phyloP scores from a whole-genome alignment of 2,329 filamentous ascomycete species.

The Pyrenophora seminiperda region DNA sequence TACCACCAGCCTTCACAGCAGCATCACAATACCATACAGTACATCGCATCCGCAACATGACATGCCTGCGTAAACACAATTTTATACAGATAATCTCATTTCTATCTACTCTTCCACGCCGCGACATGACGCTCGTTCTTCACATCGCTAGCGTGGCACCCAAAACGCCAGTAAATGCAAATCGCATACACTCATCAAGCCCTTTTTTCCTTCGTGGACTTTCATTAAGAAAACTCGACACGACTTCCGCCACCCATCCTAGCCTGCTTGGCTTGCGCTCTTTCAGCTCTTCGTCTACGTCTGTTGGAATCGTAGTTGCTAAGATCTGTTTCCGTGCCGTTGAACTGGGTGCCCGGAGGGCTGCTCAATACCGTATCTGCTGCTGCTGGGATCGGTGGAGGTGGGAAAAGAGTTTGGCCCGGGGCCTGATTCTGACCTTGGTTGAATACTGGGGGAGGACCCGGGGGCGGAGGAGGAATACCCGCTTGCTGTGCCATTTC shows the following conservation, averaged over 20 bases:
- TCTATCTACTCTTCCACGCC: background rate
- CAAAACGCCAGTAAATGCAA: constrained; percentile 19
- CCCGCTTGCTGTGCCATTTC: constrained; percentile 32
- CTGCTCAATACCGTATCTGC: constrained; percentile 44
- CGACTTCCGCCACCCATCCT: constrained; percentile 44
- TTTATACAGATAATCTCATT: too few species aligned
- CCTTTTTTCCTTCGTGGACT: constrained; percentile 7
- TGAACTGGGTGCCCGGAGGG: constrained; percentile 41
- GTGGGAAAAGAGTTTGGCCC: constrained; percentile 34
- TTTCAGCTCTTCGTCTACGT: constrained; percentile 46
- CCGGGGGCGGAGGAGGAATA: constrained; percentile 40
- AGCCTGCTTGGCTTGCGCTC: constrained; percentile 47
- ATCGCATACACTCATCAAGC: background rate
- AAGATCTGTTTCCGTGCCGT: constrained; percentile 47
- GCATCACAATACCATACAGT: too few species aligned
- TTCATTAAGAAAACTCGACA: constrained; percentile 48
- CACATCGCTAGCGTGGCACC: background rate
- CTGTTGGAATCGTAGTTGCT: constrained; percentile 49
- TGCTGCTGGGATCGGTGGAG: constrained; percentile 42
- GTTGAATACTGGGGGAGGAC: constrained; percentile 34
- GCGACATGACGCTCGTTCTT: background rate
- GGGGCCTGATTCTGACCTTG: constrained; percentile 8
- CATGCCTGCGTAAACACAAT: too few species aligned
- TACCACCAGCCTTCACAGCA: too few species aligned
- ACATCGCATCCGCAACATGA: too few species aligned